Evolutionary conservation across 2,329 filamentous ascomycete genomes (phyloP).

Genomic region (Pseudocercospora musae): DNA sequence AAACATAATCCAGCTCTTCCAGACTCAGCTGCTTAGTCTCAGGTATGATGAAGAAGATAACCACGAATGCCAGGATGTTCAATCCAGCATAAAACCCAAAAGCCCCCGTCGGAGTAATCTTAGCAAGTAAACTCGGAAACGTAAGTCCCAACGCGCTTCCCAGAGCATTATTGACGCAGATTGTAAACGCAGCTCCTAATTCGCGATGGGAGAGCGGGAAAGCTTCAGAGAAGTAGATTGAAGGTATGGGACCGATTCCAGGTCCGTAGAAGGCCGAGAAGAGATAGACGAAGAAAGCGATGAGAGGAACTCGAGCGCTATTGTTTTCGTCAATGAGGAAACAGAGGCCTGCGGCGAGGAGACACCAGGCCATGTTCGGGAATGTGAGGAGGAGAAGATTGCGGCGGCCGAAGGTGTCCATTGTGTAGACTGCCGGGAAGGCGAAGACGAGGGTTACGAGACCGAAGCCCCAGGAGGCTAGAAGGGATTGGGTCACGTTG

Average conservation of each 20-base stretch:
- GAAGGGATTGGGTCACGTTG: conserved; percentile 44
- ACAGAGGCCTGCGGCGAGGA: conserved; percentile 50
- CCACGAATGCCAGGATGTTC: conserved; percentile 58
- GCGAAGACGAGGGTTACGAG: conserved; percentile 58
- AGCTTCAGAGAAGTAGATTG: conserved; percentile 35
- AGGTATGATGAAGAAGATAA: conserved; percentile 60
- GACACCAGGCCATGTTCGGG: conserved; percentile 49
- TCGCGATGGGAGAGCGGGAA: conserved; percentile 35
- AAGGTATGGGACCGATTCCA: conserved; percentile 32
- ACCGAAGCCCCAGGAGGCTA: conserved; percentile 59
- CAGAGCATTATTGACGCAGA: conserved; percentile 42
- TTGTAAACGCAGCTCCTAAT: conserved; percentile 29
- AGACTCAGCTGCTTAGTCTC: conserved; percentile 47
- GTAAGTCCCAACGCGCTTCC: conserved; percentile 50
- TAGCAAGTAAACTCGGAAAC: conserved; percentile 47
- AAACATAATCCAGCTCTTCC: conserved; percentile 48
- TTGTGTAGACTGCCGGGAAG: conserved; percentile 55
- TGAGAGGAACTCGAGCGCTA: conserved; percentile 33
- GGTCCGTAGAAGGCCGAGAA: conserved; percentile 29
- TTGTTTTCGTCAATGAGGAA: conserved; percentile 47
- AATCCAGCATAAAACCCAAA: conserved; percentile 60
- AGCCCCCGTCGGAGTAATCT: conserved; percentile 52
- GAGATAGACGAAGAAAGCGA: conserved; percentile 33
- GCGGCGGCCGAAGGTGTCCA: conserved; percentile 51
- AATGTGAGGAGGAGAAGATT: conserved; percentile 50